Evolutionary conservation across 805 yeast genomes (phyloP).

Genomic region (baker's yeast (Saccharomyces cerevisiae)): DNA sequence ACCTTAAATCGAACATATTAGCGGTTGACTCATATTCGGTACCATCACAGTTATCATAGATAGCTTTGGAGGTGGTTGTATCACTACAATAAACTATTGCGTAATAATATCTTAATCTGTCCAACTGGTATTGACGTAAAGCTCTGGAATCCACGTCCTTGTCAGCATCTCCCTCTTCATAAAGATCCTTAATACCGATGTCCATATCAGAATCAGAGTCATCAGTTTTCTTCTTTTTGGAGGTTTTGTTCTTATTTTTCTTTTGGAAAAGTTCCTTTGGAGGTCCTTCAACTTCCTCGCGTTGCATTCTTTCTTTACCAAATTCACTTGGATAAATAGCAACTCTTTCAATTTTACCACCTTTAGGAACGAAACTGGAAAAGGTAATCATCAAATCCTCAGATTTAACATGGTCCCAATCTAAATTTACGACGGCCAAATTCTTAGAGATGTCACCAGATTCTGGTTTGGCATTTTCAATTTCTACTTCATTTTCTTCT

Average conservation of each 20-base stretch:
- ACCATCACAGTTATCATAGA: conserved; percentile 86
- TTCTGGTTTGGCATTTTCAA: conserved; percentile 57
- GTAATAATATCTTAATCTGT: conserved; percentile 84
- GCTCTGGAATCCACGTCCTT: conserved; percentile 78
- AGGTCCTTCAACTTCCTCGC: conserved; percentile 88
- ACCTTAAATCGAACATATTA: conserved; percentile 84
- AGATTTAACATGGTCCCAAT: conserved; percentile 93
- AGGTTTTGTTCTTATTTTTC: conserved; percentile 31
- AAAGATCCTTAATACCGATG: conserved; percentile 58
- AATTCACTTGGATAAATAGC: conserved; percentile 79
- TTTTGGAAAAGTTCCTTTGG: conserved; percentile 69
- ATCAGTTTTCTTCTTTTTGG: conserved; percentile 30
- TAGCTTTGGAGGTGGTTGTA: conserved; percentile 57
- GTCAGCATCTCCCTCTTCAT: conserved; percentile 74
- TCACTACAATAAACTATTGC: conserved; percentile 84
- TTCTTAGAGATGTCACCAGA: conserved; percentile 77
- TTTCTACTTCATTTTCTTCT: conserved; percentile 47
- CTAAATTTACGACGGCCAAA: conserved; percentile 90
- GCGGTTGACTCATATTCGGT: conserved; percentile 95
- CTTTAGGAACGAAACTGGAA: conserved; percentile 70
- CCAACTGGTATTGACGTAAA: conserved; percentile 83
- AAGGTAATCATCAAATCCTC: conserved; percentile 85
- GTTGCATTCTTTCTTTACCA: conserved; percentile 85
- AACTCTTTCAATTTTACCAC: conserved; percentile 61
- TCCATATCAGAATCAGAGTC: conserved; percentile 44